Evolutionary conservation across 805 yeast species (phyloP).

Genomic region (Saturnispora halmiae): DNA sequence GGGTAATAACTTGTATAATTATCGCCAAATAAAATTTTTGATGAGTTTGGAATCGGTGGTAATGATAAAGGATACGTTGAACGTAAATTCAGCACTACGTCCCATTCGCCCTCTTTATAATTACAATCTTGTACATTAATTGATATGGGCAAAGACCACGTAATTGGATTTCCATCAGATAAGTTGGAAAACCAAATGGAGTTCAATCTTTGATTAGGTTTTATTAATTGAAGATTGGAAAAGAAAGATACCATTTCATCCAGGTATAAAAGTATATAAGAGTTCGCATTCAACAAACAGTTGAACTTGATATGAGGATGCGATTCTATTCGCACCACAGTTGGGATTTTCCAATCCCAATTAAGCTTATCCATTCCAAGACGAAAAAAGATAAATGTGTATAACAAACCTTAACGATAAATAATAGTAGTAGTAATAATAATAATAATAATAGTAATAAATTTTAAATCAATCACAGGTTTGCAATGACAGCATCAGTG

Average conservation of each 20-base stretch:
- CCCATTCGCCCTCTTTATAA: conserved; percentile 38
- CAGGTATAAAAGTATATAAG: neutral
- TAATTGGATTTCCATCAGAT: no score
- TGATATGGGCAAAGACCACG: no score
- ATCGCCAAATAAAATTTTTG: neutral
- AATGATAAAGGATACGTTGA: conserved; percentile 33
- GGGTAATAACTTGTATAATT: neutral
- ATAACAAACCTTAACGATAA: no score
- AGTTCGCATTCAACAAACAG: neutral
- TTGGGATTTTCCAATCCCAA: neutral
- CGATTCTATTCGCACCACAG: neutral
- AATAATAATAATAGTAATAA: neutral
- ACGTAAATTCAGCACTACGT: conserved; percentile 30
- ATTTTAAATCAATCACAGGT: conserved; percentile 38
- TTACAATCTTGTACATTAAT: no score
- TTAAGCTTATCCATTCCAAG: neutral
- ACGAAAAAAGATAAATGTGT: neutral
- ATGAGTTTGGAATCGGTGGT: conserved; percentile 27
- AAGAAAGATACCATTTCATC: neutral
- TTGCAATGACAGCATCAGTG: conserved; percentile 82
- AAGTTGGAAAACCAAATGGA: no score
- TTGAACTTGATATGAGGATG: neutral
- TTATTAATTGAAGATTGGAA: neutral
- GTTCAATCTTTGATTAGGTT: no score
- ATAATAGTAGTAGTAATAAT: neutral